Base-by-base conservation (phyloP, 768 basidiomycete genomes). In the Xanthoconium stramineum region DNA sequence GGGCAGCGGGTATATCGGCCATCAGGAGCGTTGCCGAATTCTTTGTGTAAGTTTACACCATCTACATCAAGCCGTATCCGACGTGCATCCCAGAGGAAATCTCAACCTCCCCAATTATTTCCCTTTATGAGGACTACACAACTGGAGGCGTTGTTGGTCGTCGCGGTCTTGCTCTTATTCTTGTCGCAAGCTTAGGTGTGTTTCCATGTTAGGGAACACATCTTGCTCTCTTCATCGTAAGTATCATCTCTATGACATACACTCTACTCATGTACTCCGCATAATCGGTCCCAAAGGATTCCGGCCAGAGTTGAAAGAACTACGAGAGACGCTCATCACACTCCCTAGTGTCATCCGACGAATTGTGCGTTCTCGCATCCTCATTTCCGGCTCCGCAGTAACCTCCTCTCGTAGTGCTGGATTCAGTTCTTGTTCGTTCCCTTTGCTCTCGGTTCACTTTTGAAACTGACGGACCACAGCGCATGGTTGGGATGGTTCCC, bases 401-500 rank as follows among this genome's bases (percentile, higher is more conserved):
- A 73, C 59, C 29, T 14, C 11, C 29, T 15, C 39, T 24, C 3
- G 33, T 52, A 92, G 91, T 92, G 83, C n/a, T n/a, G n/a, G n/a
- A n/a, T n/a, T n/a, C n/a, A n/a, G n/a, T n/a, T n/a, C n/a, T n/a
- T n/a, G n/a, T 61, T 72, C 88, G 29, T 83, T 90, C 19, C 88
- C 24, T 36, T 37, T 35, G 13, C 32, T 47, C n/a, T 11, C 10
- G 10, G 14, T 19, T 32, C 44, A 11, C 19, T 35, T 61, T 52
- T 42, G 30, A 42, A 11, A 19, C 35, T 60, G 17, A 64, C 24
- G 5, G n/a, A 43, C 17, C 17, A 12, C 53, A 92, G 90, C 58
- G 81, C 85, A 13, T 95, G 85, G 85, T 78, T 94, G 57, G 89
- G 83, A 10, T 98, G 95, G 96, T 97, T 96, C 65, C 94, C 95